Evolutionary conservation across 805 yeast genomes (phyloP), one percentile per base, ranked within the genome.

Genomic region (Barnettozyma wickerhamii): DNA sequence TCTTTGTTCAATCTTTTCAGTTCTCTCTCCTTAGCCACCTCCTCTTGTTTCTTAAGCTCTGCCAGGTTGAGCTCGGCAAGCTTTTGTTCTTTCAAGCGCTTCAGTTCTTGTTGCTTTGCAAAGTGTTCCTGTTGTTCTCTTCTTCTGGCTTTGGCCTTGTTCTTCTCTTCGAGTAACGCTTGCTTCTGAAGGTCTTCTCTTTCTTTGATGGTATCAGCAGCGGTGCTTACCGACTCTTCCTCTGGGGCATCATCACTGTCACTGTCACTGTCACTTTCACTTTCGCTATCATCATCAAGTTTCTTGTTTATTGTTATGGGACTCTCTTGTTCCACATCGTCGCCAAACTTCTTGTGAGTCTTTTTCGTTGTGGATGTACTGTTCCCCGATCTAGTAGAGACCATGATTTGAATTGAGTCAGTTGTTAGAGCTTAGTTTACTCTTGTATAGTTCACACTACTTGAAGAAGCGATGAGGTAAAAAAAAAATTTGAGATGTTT

Each of bases 211-310:
- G 51, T 51, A 2, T 31, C 30, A 6, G 19, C 38, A 19, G 63
- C 64, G 24, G 55, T 30, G 31, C 60, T 45, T 35, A 62, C 37
- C 9, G 60, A 59, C 36, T 70, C 77, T 48, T 74, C 79, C 42
- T 72, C 77, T 38, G 80, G 79, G 1, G 79, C 77, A 17, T 71
- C 77, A 43, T 64, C 70, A 29, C 55, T 52, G 35, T 53, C 63
- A 37, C 52, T 52, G 18, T 52, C 61, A 34, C 58, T 52, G n/a
- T n/a, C n/a, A n/a, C n/a, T n/a, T n/a, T n/a, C n/a, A n/a, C n/a
- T n/a, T n/a, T n/a, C n/a, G n/a, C n/a, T n/a, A n/a, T n/a, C n/a
- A n/a, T n/a, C n/a, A n/a, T n/a, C n/a, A n/a, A n/a, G n/a, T n/a
- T n/a, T n/a, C n/a, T n/a, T n/a, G n/a, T n/a, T n/a, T n/a, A n/a